Conservation (phyloP, 805 yeast genomes). For the Nakazawaea wyomingensis region DNA sequence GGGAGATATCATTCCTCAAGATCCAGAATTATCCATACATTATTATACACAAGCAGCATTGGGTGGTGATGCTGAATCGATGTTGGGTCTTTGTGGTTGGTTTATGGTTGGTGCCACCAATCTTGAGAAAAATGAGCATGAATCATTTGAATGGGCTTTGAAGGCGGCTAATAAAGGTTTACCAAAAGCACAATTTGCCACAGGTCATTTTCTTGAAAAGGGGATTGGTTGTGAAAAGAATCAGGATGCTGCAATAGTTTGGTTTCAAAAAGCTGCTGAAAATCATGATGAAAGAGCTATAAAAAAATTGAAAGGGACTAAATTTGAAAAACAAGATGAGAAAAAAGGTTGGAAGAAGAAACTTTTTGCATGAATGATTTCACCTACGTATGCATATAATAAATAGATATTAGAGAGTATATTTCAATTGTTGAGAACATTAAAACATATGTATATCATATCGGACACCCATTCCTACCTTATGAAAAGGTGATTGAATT, state of each 20-base stretch:
- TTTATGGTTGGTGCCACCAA: constrained; percentile 88
- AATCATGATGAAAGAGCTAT: constrained; percentile 21
- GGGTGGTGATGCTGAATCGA: constrained; percentile 81
- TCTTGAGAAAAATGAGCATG: constrained; percentile 71
- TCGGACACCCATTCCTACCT: too few relatives aligned
- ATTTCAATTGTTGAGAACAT: too few relatives aligned
- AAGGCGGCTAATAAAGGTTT: constrained; percentile 73
- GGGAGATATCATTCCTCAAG: constrained; percentile 72
- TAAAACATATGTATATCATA: too few relatives aligned
- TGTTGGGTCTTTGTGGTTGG: constrained; percentile 97
- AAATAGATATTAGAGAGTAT: too few relatives aligned
- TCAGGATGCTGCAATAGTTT: constrained; percentile 51
- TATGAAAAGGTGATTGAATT: too few relatives aligned
- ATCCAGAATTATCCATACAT: constrained; percentile 80
- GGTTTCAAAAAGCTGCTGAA: constrained; percentile 75
- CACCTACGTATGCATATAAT: too few relatives aligned
- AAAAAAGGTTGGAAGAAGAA: constrained; percentile 11
- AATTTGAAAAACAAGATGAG: constrained; percentile 3
- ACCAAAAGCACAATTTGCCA: constrained; percentile 79
- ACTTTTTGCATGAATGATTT: constrained; percentile 5
- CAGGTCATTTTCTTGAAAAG: constrained; percentile 77
- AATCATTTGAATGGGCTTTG: constrained; percentile 93
- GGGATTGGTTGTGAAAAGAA: constrained; percentile 81
- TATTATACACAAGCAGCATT: constrained; percentile 89
- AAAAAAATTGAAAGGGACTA: constrained; percentile 9